Evolutionary conservation across 2,329 filamentous ascomycete genomes (phyloP).

Genomic region (Sclerotiophoma versabilis): DNA sequence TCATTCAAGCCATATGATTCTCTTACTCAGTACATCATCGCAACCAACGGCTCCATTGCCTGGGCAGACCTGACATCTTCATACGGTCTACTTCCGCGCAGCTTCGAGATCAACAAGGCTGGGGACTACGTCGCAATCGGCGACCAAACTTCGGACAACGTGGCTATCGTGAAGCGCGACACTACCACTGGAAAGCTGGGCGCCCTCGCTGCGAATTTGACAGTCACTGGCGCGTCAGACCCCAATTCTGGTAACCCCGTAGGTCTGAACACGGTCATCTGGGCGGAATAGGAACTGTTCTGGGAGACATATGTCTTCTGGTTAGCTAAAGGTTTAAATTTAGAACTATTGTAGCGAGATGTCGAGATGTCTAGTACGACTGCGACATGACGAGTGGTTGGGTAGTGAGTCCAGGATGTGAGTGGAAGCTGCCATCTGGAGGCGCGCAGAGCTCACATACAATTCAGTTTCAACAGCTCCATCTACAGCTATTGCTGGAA

Average conservation of each 20-base stretch:
- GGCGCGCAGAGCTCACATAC: too few species aligned
- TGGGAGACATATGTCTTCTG: not conserved
- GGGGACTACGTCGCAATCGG: conserved; percentile 44
- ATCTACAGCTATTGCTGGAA: too few species aligned
- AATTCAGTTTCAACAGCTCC: too few species aligned
- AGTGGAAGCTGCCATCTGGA: too few species aligned
- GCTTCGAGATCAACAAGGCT: conserved; percentile 46
- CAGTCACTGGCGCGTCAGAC: conserved; percentile 22
- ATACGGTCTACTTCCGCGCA: conserved; percentile 46
- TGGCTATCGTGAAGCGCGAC: conserved; percentile 44
- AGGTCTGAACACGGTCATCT: conserved; percentile 14
- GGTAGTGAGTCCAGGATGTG: too few species aligned
- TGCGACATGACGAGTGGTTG: too few species aligned
- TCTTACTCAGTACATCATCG: conserved; percentile 46
- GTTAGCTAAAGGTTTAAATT: too few species aligned
- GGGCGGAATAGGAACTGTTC: conserved; percentile 4
- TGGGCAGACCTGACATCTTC: conserved; percentile 43
- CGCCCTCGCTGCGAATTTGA: conserved; percentile 34
- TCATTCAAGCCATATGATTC: conserved; percentile 46
- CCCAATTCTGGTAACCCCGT: conserved; percentile 5
- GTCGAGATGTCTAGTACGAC: too few species aligned
- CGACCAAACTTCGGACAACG: conserved; percentile 42
- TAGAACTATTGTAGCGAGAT: too few species aligned
- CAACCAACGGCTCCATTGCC: conserved; percentile 35
- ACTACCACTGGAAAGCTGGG: conserved; percentile 39